Conservation (phyloP, 768 basidiomycete species). For the Podaxis sp. region DNA sequence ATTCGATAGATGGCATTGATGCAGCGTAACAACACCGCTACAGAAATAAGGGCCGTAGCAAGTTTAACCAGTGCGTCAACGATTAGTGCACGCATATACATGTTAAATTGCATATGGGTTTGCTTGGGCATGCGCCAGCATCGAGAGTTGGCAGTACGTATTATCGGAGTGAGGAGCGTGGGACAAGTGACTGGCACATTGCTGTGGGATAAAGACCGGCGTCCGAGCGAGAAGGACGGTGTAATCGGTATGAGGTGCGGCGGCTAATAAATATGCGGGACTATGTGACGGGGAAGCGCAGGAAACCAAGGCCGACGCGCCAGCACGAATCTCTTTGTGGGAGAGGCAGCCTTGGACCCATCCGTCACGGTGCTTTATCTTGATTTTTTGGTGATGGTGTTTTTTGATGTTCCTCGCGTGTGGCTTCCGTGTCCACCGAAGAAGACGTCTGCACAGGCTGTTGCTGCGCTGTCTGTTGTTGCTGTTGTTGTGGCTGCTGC, state of each 20-base stretch:
- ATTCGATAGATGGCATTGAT: background rate
- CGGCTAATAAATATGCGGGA: slow-evolving; percentile 2
- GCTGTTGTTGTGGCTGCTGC: slow-evolving; percentile 1
- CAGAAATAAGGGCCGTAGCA: background rate
- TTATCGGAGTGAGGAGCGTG: background rate
- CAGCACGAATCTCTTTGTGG: background rate
- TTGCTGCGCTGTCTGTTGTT: background rate
- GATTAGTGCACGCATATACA: background rate
- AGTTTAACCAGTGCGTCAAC: background rate
- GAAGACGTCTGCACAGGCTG: slow-evolving; percentile 2
- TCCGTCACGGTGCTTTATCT: background rate
- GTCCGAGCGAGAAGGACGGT: background rate
- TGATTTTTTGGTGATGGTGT: slow-evolving; percentile 2
- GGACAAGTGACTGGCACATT: background rate
- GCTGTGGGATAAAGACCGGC: background rate
- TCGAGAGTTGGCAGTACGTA: background rate
- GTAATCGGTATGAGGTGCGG: background rate
- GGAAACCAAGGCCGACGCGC: background rate
- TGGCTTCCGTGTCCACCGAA: background rate
- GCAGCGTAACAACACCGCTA: background rate
- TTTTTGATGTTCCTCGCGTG: background rate
- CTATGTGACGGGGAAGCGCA: background rate
- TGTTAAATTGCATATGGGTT: background rate
- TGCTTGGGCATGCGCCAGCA: background rate
- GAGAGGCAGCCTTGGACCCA: background rate